Evolutionary conservation across 768 basidiomycete species (phyloP), one percentile per base, ranked within the genome.

Genomic region (Mrakia frigida): DNA sequence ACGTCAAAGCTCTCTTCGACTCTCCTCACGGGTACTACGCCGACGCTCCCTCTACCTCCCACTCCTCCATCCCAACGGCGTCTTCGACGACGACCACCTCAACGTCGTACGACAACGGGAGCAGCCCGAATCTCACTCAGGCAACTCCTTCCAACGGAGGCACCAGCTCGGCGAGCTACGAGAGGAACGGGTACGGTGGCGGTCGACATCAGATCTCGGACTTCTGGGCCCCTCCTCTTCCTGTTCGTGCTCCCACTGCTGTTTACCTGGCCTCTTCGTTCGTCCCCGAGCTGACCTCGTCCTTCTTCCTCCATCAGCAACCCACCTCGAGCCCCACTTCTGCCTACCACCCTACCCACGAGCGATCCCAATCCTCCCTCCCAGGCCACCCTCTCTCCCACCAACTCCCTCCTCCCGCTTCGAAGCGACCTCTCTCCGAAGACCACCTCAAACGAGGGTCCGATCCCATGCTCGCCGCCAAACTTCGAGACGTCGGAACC

Each of bases 1-100:
- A 97, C 79, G 95, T 98, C 75, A 97, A 96, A 83, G 94, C 95
- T 0, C 82, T 98, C 80, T 97, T 98, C 85, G 86, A 86, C 77
- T 89, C 90, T 0, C 90, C 92, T 31, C 87, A 91, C 6, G 92
- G 92, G 73, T 93, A 92, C 80, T 89, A 69, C 28, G 50, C 52
- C 70, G 59, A 70, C 28, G 11, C 50, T 10, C 25, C 56, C 35
- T 25, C 43, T n/a, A 35, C 21, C 46, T 43, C 73, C 39, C 46
- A 92, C 81, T 84, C 92, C 18, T 91, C 92, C 77, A 73, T 21
- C 28, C 18, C 23, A 23, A 46, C 43, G 9, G 41, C 69, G 13
- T 46, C 69, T 18, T 68, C 37, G 35, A 39, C 35, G 21, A 41
- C 69, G 0, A 43, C 31, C 37, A 68, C 69, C 33, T 70, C 50